Evolutionary conservation across 805 yeast genomes (phyloP), one percentile per base, ranked within the genome.

Genomic region (Pichia ethanolica): DNA sequence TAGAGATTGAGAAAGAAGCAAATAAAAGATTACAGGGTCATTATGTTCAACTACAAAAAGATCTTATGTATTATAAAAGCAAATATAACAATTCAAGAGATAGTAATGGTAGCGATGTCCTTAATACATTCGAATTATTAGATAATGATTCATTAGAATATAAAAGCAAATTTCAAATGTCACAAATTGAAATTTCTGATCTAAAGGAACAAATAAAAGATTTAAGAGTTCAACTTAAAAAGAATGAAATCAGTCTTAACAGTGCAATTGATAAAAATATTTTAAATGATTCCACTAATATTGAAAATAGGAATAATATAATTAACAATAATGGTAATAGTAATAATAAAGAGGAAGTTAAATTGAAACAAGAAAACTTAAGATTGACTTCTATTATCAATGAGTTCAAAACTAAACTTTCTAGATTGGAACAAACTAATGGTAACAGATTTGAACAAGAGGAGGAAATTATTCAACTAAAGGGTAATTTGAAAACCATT

Each of bases 401-500:
- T 53, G 71, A 69, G 49, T 49, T 65, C 5, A 66, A 63, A 48
- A 66, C 71, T 0, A 66, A 61, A 47, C 45, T 68, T 28, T 60
- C 58, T 39, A 59, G 72, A 41, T 42, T 63, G 26, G 69, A 65
- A 40, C 34, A 53, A 20, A 54, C 53, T 13, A 62, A 58, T 44
- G 57, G 59, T 40, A 55, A 60, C 25, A 58, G 59, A 10, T 60
- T 62, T 47, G 59, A 59, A n/a, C 68, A 65, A 38, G 67, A 65
- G 49, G 71, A 67, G 25, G 62, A 68, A 40, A 44, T 64, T 56
- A 71, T 55, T 3, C 78, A 78, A 51, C 60, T 83, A 42, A 78
- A 77, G 53, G 72, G 82, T 20, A 80, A 77, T 49, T 64, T 85
- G 27, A 81, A 82, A 42, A 74, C 82, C 3, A 65, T 83, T 13